Evolutionary conservation across 2,329 filamentous ascomycete genomes (phyloP), one percentile per base, ranked within the genome.

Genomic region (Colletotrichum acutatum): DNA sequence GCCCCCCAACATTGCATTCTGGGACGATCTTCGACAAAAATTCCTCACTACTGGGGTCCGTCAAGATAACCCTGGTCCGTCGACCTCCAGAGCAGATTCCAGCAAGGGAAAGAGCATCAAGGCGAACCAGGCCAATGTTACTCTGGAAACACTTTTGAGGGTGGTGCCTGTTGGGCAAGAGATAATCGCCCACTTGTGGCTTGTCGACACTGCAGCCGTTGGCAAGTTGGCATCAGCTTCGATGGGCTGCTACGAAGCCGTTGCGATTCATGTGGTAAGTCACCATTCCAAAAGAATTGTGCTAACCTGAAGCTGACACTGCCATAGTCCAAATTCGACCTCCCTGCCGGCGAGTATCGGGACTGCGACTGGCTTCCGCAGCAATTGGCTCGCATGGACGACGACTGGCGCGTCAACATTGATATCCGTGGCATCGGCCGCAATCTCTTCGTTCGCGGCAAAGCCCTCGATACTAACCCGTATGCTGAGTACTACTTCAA

Each of bases 291-390:
- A 24, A n/a, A 5, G 19, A 2, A 2, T 11, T 7, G 19, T 14
- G 16, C 28, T 37, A 46, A 24, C 6, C 52, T 37, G 12, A 24
- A n/a, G 24, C 56, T 72, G 4, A 72, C 37, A n/a, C n/a, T 56
- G 16, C 22, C 22, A 12, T 37, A 72, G 71, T 72, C 71, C 6
- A 32, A 46, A 7, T 72, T 72, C 30, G 46, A 72, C 24, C 34
- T 72, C 5, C 66, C 54, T 6, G 24, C 19, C 2, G 60, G 71
- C 8, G 56, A 71, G 9, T 72, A 60, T 22, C 67, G 65, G 26
- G 56, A 60, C 19, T 72, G 71, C 28, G 66, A 72, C 16, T 60
- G 49, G 63, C 56, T 26, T 16, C 37, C 52, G 1, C 14, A 19
- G 3, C n/a, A 9, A 1, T 8, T 64, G 3, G 11, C 8, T 3